Evolutionary conservation across 192 early-diverging fungal genomes (phyloP).

Genomic region (Mortierella alpina): DNA sequence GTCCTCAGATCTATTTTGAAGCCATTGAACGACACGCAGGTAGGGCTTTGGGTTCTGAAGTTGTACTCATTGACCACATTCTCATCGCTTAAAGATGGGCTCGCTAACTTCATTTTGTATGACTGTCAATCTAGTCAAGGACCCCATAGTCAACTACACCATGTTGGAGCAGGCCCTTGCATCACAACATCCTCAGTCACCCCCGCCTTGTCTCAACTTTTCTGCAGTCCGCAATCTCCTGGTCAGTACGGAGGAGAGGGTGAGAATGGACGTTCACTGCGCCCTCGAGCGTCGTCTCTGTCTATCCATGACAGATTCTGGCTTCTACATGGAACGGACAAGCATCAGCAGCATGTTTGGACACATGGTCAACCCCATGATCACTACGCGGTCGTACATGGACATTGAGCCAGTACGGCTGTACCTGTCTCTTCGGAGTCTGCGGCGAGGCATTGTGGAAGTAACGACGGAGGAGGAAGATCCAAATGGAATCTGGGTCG

Average conservation of each 20-base stretch:
- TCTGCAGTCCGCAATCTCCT: conserved; percentile 9
- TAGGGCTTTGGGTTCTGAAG: neutral
- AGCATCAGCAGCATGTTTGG: conserved; percentile 65
- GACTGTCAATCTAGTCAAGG: neutral
- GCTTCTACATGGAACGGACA: neutral
- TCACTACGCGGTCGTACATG: conserved; percentile 83
- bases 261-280: conserved; percentile 21
- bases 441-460: conserved; percentile 72
- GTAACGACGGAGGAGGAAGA: conserved; percentile 58
- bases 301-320: neutral
- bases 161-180: conserved; percentile 21
- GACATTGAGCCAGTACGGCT: conserved; percentile 75
- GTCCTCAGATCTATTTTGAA: conserved; percentile 27
- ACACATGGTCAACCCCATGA: conserved; percentile 76
- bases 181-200: neutral
- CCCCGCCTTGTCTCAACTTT: conserved; percentile 4
- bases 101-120: no score
- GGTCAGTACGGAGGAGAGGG: neutral
- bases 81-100: neutral
- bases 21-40: conserved; percentile 14
- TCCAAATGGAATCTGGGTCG: conserved; percentile 62
- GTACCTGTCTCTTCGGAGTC: conserved; percentile 67
- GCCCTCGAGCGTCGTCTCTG: conserved; percentile 62
- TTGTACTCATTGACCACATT: neutral
- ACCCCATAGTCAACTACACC: conserved; percentile 11